Conservation (phyloP, 129 eudicot genomes). For the Flaveria sonorensis region DNA sequence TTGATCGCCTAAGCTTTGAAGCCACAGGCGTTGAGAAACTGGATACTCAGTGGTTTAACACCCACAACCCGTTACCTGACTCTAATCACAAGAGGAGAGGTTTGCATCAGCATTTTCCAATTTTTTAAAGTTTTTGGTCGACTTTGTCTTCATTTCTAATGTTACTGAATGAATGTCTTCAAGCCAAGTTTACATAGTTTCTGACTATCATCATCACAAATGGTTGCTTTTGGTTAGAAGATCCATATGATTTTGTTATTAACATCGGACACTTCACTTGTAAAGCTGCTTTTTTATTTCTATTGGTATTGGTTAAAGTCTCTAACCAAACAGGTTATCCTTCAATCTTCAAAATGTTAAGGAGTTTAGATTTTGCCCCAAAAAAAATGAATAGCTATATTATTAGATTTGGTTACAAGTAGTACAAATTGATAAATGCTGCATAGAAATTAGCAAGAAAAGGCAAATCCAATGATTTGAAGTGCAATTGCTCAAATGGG, state of each 20-base stretch:
- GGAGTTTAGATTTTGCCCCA: constrained; percentile 11
- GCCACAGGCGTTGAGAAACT: constrained; percentile 85
- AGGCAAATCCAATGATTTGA: constrained; percentile 8
- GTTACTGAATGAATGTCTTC: too few relatives aligned
- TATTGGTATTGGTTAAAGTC: neutral
- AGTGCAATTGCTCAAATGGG: constrained; percentile 5
- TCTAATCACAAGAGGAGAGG: constrained; percentile 65
- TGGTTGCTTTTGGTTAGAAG: too few relatives aligned
- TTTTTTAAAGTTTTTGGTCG: neutral
- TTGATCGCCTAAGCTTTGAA: constrained; percentile 66
- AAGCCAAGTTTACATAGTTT: too few relatives aligned
- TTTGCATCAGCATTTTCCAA: constrained; percentile 16
- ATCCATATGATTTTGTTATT: too few relatives aligned
- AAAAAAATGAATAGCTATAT: neutral
- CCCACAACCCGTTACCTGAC: constrained; percentile 54
- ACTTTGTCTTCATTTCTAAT: neutral
- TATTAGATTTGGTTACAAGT: neutral
- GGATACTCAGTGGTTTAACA: constrained; percentile 87
- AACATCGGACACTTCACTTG: too few relatives aligned
- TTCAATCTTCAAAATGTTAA: constrained; percentile 14
- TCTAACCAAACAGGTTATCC: neutral
- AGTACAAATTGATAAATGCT: neutral
- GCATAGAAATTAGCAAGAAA: constrained; percentile 18
- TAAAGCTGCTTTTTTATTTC: too few relatives aligned
- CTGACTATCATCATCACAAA: too few relatives aligned